A percentile compares a stretch with the other conserved stretches of the same genome.
Evolutionary conservation across 768 basidiomycete genomes (phyloP).

Genomic region (Termitomyces titanicus): DNA sequence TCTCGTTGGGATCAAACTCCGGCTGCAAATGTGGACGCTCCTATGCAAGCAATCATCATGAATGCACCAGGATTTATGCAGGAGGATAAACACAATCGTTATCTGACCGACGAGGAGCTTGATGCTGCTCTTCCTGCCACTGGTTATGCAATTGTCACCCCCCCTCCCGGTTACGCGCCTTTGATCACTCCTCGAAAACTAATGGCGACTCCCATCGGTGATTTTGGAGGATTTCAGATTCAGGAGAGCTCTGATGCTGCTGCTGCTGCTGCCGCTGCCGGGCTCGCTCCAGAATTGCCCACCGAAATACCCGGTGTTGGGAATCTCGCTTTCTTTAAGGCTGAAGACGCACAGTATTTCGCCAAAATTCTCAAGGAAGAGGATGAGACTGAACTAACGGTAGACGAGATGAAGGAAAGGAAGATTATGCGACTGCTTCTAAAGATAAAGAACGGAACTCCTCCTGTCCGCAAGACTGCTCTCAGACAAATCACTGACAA

Average conservation of each 20-base stretch:
- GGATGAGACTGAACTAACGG: constrained; percentile 86
- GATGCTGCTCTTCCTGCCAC: constrained; percentile 81
- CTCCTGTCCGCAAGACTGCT: constrained; percentile 96
- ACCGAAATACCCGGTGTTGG: constrained; percentile 99
- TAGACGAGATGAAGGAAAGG: constrained; percentile 99
- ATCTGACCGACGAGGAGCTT: constrained; percentile 93
- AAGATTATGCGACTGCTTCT: constrained; percentile 98
- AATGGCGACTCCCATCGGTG: constrained; percentile 50
- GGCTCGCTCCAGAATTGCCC: constrained; percentile 88
- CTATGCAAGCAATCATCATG: constrained; percentile 83
- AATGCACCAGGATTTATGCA: constrained; percentile 84
- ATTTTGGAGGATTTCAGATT: constrained; percentile 89
- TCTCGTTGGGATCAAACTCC: constrained; percentile 99
- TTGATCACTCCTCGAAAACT: constrained; percentile 61
- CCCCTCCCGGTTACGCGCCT: constrained; percentile 91
- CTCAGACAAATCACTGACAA: constrained; percentile 98
- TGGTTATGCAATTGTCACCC: constrained; percentile 90
- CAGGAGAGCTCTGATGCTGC: constrained; percentile 93
- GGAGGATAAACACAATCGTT: constrained; percentile 96
- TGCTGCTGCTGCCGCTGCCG: constrained; percentile 84
- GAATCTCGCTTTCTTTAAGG: constrained; percentile 95
- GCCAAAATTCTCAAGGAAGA: constrained; percentile 94
- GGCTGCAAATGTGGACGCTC: constrained; percentile 48
- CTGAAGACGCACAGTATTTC: constrained; percentile 97
- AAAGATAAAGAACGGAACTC: constrained; percentile 99